phyloP scores from a whole-genome alignment of 1,139 yeast genomes.

The Suhomyces bokatorum region DNA sequence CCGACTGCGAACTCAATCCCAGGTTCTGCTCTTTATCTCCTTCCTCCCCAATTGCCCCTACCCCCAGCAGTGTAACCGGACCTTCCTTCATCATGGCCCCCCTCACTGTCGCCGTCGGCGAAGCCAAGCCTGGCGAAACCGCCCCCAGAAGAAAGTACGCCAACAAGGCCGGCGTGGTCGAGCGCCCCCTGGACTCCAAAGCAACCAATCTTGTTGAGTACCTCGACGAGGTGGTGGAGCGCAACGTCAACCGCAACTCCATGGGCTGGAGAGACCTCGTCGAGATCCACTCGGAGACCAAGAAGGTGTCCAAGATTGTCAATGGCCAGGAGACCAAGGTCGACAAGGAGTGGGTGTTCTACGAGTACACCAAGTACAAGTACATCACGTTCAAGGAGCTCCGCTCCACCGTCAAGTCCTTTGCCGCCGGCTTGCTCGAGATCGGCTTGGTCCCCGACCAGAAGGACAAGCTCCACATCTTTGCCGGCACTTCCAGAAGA shows the following conservation, averaged over 20 bases:
- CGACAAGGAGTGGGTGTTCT: conserved; percentile 86
- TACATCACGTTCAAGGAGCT: conserved; percentile 66
- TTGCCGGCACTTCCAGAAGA: conserved; percentile 78
- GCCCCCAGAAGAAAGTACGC: conserved; percentile 82
- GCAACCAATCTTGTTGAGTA: conserved; percentile 72
- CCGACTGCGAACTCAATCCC: neutral
- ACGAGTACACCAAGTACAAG: conserved; percentile 73
- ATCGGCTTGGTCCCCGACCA: conserved; percentile 71
- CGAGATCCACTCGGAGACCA: conserved; percentile 75
- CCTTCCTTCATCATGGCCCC: conserved; percentile 27
- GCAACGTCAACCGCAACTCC: conserved; percentile 53
- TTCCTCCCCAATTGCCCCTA: neutral
- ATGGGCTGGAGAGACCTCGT: conserved; percentile 81
- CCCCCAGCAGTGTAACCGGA: neutral
- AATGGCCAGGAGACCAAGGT: conserved; percentile 73
- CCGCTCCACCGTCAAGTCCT: conserved; percentile 45
- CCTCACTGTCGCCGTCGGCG: conserved; percentile 70
- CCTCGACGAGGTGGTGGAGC: conserved; percentile 60
- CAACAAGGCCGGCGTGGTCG: conserved; percentile 54
- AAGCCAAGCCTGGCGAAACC: conserved; percentile 82
- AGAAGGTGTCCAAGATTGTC: conserved; percentile 69
- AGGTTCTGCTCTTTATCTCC: neutral
- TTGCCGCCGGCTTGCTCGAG: conserved; percentile 75
- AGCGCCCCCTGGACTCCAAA: conserved; percentile 59
- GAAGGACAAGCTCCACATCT: conserved; percentile 71